These are phyloP conservation scores for Sugiyamaella qingdaonensis DNA, from an alignment of 805 yeast genomes.

Conservation along the genomic window DNA sequence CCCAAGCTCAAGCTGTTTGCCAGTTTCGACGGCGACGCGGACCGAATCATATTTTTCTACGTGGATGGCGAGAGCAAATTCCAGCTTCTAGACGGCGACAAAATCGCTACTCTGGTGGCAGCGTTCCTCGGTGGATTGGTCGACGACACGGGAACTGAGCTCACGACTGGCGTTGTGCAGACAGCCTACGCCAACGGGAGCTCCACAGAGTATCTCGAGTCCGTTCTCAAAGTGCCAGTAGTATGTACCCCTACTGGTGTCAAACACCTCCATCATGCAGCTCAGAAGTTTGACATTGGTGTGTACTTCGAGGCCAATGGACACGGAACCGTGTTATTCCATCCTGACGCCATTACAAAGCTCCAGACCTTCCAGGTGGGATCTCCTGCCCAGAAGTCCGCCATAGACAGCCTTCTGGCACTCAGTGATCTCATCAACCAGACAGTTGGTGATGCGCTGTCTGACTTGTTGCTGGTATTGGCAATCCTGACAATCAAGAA, in stretches of 20 bases:
- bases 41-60: conserved; percentile 75
- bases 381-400: conserved; percentile 43
- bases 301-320: conserved; percentile 98
- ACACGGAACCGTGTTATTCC: conserved; percentile 93
- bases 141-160: conserved; percentile 39
- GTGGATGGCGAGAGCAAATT: conserved; percentile 32
- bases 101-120: conserved; percentile 82
- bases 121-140: conserved; percentile 50
- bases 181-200: conserved; percentile 98
- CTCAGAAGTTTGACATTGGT: conserved; percentile 80
- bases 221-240: conserved; percentile 67
- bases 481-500: conserved; percentile 54
- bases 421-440: conserved; percentile 80
- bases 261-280: conserved; percentile 92
- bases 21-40: conserved; percentile 97
- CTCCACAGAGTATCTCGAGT: conserved; percentile 67
- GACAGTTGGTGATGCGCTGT: conserved; percentile 96
- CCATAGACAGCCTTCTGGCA: conserved; percentile 52
- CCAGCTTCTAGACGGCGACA: conserved; percentile 78
- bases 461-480: conserved; percentile 81
- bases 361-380: conserved; percentile 37
- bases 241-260: conserved; percentile 94
- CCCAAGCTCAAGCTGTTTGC: conserved; percentile 51
- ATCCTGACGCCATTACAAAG: conserved; percentile 44
- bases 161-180: conserved; percentile 78